These are phyloP conservation scores for Leptographium galeiforme DNA, from an alignment of 2,329 filamentous ascomycete species.

Conservation along the genomic window DNA sequence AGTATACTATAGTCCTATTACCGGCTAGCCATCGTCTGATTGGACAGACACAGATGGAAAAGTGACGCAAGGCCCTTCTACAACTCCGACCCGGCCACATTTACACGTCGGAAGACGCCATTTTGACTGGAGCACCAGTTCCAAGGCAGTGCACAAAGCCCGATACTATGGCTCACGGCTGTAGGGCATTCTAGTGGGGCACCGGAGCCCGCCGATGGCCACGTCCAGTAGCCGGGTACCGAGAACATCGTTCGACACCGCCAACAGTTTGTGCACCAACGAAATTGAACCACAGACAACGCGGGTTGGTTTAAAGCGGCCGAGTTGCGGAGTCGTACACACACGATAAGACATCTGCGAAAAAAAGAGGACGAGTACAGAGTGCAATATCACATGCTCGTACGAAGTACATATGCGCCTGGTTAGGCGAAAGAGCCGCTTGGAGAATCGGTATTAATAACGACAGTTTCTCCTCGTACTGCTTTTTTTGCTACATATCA, in stretches of 20 bases:
- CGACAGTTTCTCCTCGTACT: too few relatives aligned
- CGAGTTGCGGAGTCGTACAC: not conserved
- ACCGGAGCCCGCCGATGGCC: slow-evolving; percentile 15
- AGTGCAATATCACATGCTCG: not conserved
- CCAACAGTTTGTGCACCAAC: not conserved
- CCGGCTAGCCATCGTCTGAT: not conserved
- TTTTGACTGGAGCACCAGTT: not conserved
- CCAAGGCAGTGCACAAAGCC: not conserved
- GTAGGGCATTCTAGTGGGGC: slow-evolving; percentile 2
- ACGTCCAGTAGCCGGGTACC: slow-evolving; percentile 5
- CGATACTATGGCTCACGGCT: not conserved
- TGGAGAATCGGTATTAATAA: too few relatives aligned
- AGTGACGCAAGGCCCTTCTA: not conserved
- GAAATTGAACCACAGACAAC: not conserved
- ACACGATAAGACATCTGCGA: not conserved
- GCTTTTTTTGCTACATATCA: too few relatives aligned
- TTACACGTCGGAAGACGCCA: slow-evolving; percentile 10
- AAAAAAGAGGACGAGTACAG: not conserved
- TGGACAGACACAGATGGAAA: not conserved
- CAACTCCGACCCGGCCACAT: not conserved
- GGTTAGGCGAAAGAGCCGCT: too few relatives aligned
- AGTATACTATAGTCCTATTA: not conserved
- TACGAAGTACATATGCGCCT: too few relatives aligned
- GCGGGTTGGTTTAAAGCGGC: not conserved
- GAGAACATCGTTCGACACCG: slow-evolving; percentile 1